phyloP scores from a whole-genome alignment of 2,329 filamentous ascomycete genomes.

The Trichoderma sp. region DNA sequence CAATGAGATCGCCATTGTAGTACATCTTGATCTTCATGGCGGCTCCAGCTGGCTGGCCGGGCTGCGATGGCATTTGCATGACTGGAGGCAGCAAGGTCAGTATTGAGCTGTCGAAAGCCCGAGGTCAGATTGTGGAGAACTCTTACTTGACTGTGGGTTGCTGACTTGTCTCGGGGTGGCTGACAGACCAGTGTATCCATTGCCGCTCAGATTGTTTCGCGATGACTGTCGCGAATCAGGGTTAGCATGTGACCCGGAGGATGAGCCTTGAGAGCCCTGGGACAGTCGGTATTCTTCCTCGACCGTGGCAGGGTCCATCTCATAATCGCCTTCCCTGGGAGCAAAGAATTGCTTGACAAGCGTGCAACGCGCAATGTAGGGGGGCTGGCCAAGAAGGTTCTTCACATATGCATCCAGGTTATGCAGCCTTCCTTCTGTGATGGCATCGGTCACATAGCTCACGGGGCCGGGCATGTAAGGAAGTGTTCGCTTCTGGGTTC shows the following conservation, averaged over 20 bases:
- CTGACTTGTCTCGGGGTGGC: conserved; percentile 45
- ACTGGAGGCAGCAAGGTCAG: not conserved
- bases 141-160: conserved; percentile 41
- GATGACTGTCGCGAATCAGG: conserved; percentile 64
- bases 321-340: conserved; percentile 86
- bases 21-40: conserved; percentile 90
- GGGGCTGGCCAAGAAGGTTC: conserved; percentile 77
- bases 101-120: not conserved
- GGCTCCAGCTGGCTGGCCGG: conserved; percentile 10
- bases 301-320: conserved; percentile 73
- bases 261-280: conserved; percentile 64
- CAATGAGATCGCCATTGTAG: conserved; percentile 87
- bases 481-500: conserved; percentile 72
- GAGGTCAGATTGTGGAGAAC: not conserved
- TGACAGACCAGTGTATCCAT: conserved; percentile 52
- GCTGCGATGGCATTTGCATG: conserved; percentile 29
- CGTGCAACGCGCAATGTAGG: conserved; percentile 79
- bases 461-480: conserved; percentile 98
- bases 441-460: conserved; percentile 95
- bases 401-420: conserved; percentile 96
- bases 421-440: conserved; percentile 87
- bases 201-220: conserved; percentile 59
- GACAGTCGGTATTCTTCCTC: conserved; percentile 78
- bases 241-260: conserved; percentile 58
- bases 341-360: conserved; percentile 89